Percentiles rank a stretch among this genome's conserved stretches.
Evolutionary conservation across 129 eudicot genomes (phyloP).

Genomic region (Helianthus annuus): DNA sequence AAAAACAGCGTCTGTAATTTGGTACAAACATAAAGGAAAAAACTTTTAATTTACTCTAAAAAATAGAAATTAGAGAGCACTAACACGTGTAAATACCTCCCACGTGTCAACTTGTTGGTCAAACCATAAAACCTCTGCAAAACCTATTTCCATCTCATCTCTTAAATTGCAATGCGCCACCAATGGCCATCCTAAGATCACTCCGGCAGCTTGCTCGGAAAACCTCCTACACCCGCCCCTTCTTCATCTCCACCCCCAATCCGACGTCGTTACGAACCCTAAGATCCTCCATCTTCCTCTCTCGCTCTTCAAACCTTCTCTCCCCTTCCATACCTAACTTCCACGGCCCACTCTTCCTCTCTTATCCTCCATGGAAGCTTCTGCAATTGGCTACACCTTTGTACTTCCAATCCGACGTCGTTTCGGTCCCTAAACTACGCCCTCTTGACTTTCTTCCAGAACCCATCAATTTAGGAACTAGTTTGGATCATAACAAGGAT

Average conservation of each 20-base stretch:
- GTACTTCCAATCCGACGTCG: slow-evolving; percentile 53
- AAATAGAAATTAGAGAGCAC: neutral
- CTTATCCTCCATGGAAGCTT: slow-evolving; percentile 70
- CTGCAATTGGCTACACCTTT: slow-evolving; percentile 74
- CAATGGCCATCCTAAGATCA: slow-evolving; percentile 80
- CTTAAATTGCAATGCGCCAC: slow-evolving; percentile 18
- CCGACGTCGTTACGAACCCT: slow-evolving; percentile 19
- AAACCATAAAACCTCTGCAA: slow-evolving; percentile 28
- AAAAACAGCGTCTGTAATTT: no score
- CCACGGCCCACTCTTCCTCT: slow-evolving; percentile 69
- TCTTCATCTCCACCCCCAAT: slow-evolving; percentile 32
- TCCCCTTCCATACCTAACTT: slow-evolving; percentile 33
- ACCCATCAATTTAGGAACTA: slow-evolving; percentile 39
- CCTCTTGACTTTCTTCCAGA: slow-evolving; percentile 40
- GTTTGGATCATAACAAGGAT: slow-evolving; percentile 19
- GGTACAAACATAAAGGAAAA: no score
- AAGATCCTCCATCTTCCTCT: neutral
- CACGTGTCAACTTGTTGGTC: slow-evolving; percentile 22
- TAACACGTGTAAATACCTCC: slow-evolving; percentile 26
- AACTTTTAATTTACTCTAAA: no score
- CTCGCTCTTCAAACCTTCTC: slow-evolving; percentile 35
- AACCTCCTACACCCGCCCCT: slow-evolving; percentile 39
- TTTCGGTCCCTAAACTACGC: slow-evolving; percentile 39
- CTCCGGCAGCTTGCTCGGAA: slow-evolving; percentile 43
- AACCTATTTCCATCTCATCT: slow-evolving; percentile 5